Conservation (phyloP, 1,284 basidiomycete species). For the Irpex sp. region DNA sequence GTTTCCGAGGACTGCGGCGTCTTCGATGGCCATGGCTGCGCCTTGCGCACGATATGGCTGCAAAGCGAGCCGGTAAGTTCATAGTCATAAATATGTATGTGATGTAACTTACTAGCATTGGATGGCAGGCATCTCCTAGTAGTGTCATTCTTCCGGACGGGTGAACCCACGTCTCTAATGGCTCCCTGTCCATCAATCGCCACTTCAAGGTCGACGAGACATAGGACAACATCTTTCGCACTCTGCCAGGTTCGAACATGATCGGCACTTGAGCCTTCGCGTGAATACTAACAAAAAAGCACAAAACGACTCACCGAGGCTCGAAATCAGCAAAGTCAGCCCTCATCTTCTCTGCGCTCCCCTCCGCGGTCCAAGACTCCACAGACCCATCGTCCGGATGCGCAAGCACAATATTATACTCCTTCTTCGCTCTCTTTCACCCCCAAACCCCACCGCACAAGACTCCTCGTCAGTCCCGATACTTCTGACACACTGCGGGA, state of each 20-base stretch:
- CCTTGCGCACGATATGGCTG: constrained; percentile 67
- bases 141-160: constrained; percentile 31
- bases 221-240: constrained; percentile 32
- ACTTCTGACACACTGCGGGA: background rate
- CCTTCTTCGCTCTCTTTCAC: constrained; percentile 31
- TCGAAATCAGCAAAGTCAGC: constrained; percentile 38
- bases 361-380: constrained; percentile 41
- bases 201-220: constrained; percentile 38
- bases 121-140: constrained; percentile 44
- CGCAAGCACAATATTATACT: constrained; percentile 37
- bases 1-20: constrained; percentile 55
- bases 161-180: constrained; percentile 36
- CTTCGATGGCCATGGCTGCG: constrained; percentile 64
- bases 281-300: background rate
- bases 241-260: constrained; percentile 12
- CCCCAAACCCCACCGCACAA: too few relatives aligned
- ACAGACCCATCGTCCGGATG: constrained; percentile 41
- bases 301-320: constrained; percentile 29
- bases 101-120: constrained; percentile 56
- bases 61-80: background rate
- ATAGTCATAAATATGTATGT: too few relatives aligned
- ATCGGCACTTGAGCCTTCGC: background rate
- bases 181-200: constrained; percentile 38
- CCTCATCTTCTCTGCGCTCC: constrained; percentile 39
- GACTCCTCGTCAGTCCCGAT: too few relatives aligned